Conservation (phyloP, 306 rosid species). For the Pachyrhizus erosus region DNA sequence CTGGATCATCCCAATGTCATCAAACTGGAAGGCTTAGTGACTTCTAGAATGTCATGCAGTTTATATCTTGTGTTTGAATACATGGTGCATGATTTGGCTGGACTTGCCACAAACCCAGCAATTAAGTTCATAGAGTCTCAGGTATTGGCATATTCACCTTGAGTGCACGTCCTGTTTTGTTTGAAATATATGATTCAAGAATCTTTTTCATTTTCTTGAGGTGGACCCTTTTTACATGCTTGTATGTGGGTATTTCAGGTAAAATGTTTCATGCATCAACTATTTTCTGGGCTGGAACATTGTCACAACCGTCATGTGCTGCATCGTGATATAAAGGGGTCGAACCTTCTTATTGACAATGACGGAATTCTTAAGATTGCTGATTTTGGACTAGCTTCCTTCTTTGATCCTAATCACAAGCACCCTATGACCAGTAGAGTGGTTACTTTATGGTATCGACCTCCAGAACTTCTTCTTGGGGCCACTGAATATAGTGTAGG, state of each 20-base stretch:
- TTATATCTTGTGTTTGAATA: conserved; percentile 57
- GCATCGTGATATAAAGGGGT: conserved; percentile 65
- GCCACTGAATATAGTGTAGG: conserved; percentile 58
- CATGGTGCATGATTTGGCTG: conserved; percentile 63
- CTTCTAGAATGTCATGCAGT: conserved; percentile 62
- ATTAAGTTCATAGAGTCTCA: conserved; percentile 57
- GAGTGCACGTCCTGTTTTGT: not conserved
- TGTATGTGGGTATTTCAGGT: conserved; percentile 45
- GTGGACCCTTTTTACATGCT: not conserved
- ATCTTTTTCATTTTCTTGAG: not conserved
- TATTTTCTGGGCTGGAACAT: conserved; percentile 57
- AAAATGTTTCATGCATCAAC: conserved; percentile 59
- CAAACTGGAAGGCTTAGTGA: conserved; percentile 56
- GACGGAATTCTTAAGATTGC: conserved; percentile 54
- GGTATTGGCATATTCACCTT: conserved; percentile 33
- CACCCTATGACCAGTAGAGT: conserved; percentile 62
- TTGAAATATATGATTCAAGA: conserved; percentile 21
- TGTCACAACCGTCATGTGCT: conserved; percentile 59
- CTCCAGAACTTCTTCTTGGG: conserved; percentile 62
- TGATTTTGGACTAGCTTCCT: conserved; percentile 60
- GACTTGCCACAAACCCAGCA: conserved; percentile 57
- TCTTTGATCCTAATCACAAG: conserved; percentile 54
- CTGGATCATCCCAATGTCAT: conserved; percentile 59
- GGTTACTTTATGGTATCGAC: conserved; percentile 62
- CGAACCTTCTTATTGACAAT: conserved; percentile 57